Evolutionary conservation across 148 eudicot genomes (phyloP).

Genomic region (Euryodendron excelsum): DNA sequence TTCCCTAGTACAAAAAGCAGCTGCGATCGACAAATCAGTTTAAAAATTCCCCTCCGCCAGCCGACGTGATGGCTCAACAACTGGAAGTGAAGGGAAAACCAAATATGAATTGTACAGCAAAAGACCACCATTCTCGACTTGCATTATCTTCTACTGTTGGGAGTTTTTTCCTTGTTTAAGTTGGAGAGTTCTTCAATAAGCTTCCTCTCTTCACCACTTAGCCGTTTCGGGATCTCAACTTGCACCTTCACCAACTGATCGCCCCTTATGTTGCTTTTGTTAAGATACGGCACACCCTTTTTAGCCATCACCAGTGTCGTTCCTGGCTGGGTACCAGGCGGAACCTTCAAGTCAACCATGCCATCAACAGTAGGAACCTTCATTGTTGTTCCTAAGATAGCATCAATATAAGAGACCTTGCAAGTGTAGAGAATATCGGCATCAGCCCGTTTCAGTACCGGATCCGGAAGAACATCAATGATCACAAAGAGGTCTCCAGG

Average conservation of each 20-base stretch:
- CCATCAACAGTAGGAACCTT: conserved; percentile 95
- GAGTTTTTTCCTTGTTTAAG: conserved; percentile 64
- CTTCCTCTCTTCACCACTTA: conserved; percentile 78
- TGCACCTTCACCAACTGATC: conserved; percentile 87
- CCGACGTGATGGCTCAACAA: neutral
- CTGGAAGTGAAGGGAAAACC: neutral
- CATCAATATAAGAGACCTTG: conserved; percentile 84
- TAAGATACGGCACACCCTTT: conserved; percentile 81
- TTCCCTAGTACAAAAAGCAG: neutral
- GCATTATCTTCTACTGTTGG: conserved; percentile 56
- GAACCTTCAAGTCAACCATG: conserved; percentile 78
- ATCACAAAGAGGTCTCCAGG: conserved; percentile 81
- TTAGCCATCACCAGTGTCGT: conserved; percentile 90
- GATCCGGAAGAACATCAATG: conserved; percentile 66
- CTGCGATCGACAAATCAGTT: neutral
- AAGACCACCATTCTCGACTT: neutral
- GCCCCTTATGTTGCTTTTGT: conserved; percentile 72
- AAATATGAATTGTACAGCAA: neutral
- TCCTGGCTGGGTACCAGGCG: conserved; percentile 91
- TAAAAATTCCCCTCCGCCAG: neutral
- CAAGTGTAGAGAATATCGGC: conserved; percentile 77
- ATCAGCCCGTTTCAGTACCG: conserved; percentile 78
- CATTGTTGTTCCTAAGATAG: conserved; percentile 80
- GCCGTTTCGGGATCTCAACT: conserved; percentile 84
- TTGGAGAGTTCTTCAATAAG: conserved; percentile 80